Evolutionary conservation across 257 asterid genomes (phyloP), one percentile per base, ranked within the genome.

Genomic region (Fraxinus quadrangulata): DNA sequence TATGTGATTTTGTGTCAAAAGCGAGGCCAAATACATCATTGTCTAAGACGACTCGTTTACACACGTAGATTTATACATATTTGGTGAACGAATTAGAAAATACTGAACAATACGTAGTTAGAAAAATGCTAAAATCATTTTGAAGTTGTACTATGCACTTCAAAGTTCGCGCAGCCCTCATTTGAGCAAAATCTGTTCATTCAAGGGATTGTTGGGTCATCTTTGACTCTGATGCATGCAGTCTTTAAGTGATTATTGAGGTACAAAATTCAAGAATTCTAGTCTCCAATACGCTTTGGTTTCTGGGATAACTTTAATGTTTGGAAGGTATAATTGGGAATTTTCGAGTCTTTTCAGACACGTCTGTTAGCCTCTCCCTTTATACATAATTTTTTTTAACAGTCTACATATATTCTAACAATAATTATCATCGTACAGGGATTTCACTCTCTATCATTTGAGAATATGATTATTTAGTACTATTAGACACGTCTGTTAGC

Each of bases 161-260:
- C 1, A 56, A 56, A 19, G 8, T 56, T 5, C n/a, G 13, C 6
- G 8, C 10, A n/a, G 10, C 26, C 13, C 21, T n/a, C 19, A 37
- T 51, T 49, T 5, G 54, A 12, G 40, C 23, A 77, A 42, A 66
- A 51, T 21, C 8, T 37, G 40, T n/a, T 78, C 56, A 72, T 81
- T 47, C 6, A 47, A 47, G 75, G 74, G 72, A 75, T 70, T 79
- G 82, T 81, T 70, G 59, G 37, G 69, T 81, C 83, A 45, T 71
- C 73, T 77, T 74, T 80, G 78, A 77, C 84, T 79, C 79, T 66
- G 40, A 49, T 79, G 67, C 36, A 23, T 24, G 80, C 77, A 79
- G 71, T 70, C 75, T 78, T 77, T 80, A 83, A 85, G 82, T 72
- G 87, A 83, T 84, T 85, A 80, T 73, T 75, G 83, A 28, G 67